phyloP scores from a whole-genome alignment of 805 yeast genomes.

The Ogataea nitratoaversa region DNA sequence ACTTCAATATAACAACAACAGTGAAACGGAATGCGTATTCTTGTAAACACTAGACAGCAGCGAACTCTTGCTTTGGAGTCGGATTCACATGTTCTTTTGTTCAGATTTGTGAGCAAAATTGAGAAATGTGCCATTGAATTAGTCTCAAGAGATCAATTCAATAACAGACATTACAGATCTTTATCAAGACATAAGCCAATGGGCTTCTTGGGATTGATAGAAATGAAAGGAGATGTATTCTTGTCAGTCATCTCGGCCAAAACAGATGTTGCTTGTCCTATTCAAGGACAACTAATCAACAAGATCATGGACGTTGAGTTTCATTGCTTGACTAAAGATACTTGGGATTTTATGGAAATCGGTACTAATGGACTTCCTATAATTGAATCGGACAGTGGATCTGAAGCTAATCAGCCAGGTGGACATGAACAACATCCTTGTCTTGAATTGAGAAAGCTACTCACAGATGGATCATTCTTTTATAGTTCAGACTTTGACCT shows the following conservation, averaged over 20 bases:
- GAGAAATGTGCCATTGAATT: slow-evolving; percentile 48
- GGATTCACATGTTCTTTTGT: slow-evolving; percentile 40
- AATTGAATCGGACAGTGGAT: slow-evolving; percentile 31
- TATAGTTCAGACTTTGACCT: slow-evolving; percentile 90
- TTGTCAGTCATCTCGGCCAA: slow-evolving; percentile 78
- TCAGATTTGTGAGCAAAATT: slow-evolving; percentile 36
- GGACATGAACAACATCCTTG: slow-evolving; percentile 71
- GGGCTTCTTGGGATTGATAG: slow-evolving; percentile 81
- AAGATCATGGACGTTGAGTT: slow-evolving; percentile 85
- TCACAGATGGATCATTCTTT: slow-evolving; percentile 86
- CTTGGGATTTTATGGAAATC: slow-evolving; percentile 77
- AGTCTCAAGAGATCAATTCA: slow-evolving; percentile 35
- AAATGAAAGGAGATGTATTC: slow-evolving; percentile 62
- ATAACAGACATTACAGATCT: slow-evolving; percentile 35
- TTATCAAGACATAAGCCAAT: slow-evolving; percentile 42
- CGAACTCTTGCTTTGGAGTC: slow-evolving; percentile 42
- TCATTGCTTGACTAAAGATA: slow-evolving; percentile 61
- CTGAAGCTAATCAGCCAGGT: slow-evolving; percentile 22
- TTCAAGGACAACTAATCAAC: slow-evolving; percentile 73
- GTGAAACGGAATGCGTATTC: slow-evolving; percentile 33
- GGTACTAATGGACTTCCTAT: slow-evolving; percentile 68
- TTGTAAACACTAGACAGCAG: slow-evolving; percentile 29
- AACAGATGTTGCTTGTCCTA: slow-evolving; percentile 75
- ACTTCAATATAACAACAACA: no score
- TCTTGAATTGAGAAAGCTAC: slow-evolving; percentile 66